These are phyloP conservation scores for Pichia sp. DNA, from an alignment of 1,139 yeast genomes.

Conservation along the genomic window DNA sequence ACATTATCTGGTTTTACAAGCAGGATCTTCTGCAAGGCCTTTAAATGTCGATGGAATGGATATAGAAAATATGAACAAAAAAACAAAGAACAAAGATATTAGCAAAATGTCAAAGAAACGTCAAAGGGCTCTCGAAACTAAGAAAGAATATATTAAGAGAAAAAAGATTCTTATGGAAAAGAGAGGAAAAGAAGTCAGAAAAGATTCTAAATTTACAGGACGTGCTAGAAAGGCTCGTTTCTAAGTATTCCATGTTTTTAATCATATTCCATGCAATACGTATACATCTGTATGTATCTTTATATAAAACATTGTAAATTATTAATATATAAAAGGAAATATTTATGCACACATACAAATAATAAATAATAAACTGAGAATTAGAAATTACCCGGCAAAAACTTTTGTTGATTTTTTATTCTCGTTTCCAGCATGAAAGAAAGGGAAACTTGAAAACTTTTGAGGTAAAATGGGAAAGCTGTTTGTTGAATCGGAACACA, in stretches of 20 bases:
- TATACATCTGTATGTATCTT: background rate
- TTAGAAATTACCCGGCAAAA: background rate
- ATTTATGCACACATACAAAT: background rate
- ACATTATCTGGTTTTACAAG: slow-evolving; percentile 81
- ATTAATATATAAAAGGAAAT: no score
- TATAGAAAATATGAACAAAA: slow-evolving; percentile 46
- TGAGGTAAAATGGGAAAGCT: background rate
- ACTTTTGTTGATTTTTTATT: background rate
- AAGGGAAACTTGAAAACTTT: background rate
- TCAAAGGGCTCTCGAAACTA: slow-evolving; percentile 59
- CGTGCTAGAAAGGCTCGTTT: slow-evolving; percentile 87
- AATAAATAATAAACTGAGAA: background rate
- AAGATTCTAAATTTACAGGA: slow-evolving; percentile 88
- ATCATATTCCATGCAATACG: background rate
- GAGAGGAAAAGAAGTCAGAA: slow-evolving; percentile 84
- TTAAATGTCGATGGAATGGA: slow-evolving; percentile 74
- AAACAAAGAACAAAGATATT: slow-evolving; percentile 33
- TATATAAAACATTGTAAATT: background rate
- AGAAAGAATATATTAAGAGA: slow-evolving; percentile 75
- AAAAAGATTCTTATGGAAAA: slow-evolving; percentile 92
- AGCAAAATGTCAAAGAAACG: slow-evolving; percentile 44
- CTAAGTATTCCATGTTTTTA: slow-evolving; percentile 29
- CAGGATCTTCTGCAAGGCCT: slow-evolving; percentile 67
- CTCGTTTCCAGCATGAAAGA: background rate
- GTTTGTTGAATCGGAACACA: background rate